These are phyloP conservation scores for Fusarium secorum DNA, from an alignment of 2,329 filamentous ascomycete species.

Conservation along the genomic window DNA sequence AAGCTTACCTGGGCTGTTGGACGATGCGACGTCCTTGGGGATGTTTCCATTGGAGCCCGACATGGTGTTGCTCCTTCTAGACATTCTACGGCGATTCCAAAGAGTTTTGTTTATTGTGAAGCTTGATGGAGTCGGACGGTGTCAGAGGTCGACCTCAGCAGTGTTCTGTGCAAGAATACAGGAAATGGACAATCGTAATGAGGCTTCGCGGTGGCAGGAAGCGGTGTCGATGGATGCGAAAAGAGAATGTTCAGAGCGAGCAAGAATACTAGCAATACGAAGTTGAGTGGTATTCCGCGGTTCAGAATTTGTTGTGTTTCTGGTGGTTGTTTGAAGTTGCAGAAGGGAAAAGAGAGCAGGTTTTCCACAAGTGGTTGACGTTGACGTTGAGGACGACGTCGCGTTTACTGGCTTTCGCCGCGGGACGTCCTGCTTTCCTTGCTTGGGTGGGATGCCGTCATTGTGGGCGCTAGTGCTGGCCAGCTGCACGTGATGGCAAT, in stretches of 20 bases:
- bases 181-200: not conserved
- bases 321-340: slow-evolving; percentile 1
- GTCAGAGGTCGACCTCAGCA: not conserved
- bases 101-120: not conserved
- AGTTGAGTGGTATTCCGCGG: not conserved
- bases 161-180: not conserved
- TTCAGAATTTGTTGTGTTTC: not conserved
- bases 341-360: slow-evolving; percentile 2
- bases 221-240: slow-evolving; percentile 7
- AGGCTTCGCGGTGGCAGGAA: slow-evolving; percentile 3
- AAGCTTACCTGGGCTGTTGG: slow-evolving; percentile 48
- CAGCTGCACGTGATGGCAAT: slow-evolving; percentile 33
- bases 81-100: slow-evolving; percentile 58
- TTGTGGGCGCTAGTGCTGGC: slow-evolving; percentile 38
- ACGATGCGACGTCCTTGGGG: slow-evolving; percentile 42
- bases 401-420: slow-evolving; percentile 26
- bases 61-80: slow-evolving; percentile 63
- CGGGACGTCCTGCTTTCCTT: slow-evolving; percentile 36
- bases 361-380: slow-evolving; percentile 32
- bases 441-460: slow-evolving; percentile 42
- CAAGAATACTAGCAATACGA: not conserved
- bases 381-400: slow-evolving; percentile 32
- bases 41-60: slow-evolving; percentile 41
- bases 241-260: not conserved
- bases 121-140: not conserved